Base-by-base conservation (phyloP, 164 flowering plant species). In the Stephania yunnanensis region DNA sequence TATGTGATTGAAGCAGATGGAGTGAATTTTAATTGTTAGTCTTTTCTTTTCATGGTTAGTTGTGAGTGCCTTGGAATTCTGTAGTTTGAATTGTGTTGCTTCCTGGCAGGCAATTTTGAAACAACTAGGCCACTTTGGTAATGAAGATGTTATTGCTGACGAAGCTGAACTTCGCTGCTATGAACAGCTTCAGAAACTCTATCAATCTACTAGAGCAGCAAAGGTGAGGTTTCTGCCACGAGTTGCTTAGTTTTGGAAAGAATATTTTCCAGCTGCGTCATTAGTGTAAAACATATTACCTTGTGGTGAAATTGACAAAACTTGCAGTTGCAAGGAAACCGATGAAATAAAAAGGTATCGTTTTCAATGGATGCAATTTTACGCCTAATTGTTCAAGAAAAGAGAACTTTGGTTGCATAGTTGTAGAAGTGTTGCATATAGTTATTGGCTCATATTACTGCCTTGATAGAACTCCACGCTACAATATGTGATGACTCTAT, bases 201-300 rank as follows among this genome's bases (percentile, higher is more conserved):
- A 90, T 75, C 82, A 48, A 66, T 92, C 97, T 4, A 94, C 97
- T 0, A 84, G 89, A 78, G 84, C 81, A 25, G 89, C 97, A 69
- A 94, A 94, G 95, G 98, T 92, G 78, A n/a, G 9, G 66, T n/a
- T n/a, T 61, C 66, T 20, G n/a, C 17, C 7, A 17, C n/a, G 65
- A 19, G 1, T 20, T 58, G n/a, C 25, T 58, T 58, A 20, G 65
- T 58, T n/a, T 58, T 4, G 65, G 22, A 15, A 20, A 58, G 17
- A 6, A n/a, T 6, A 58, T 58, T 58, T 58, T 20, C 8, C 22
- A 58, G 55, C 13, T 58, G 65, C 65, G n/a, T 58, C 65, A 15
- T 58, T n/a, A 3, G 65, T 58, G 65, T 17, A 17, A 58, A 58
- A 58, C 20, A 4, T 55, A n/a, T 19, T 58, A n/a, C 7, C 65